phyloP scores from a whole-genome alignment of 768 basidiomycete genomes.

The Lactifluus volemus region DNA sequence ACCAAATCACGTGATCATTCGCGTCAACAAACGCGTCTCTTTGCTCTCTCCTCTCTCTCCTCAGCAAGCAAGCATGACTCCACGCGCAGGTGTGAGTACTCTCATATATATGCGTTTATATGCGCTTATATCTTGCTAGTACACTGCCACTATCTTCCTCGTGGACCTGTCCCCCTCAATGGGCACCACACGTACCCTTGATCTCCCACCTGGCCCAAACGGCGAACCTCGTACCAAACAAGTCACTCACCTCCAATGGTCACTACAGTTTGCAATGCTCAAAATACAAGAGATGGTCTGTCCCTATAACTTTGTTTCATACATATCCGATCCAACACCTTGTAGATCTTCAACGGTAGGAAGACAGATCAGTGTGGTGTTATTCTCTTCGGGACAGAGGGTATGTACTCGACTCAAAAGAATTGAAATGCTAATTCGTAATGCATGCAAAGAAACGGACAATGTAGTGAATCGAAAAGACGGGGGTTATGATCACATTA shows the following conservation, averaged over 20 bases:
- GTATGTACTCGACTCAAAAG: slow-evolving; percentile 30
- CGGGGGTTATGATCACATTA: slow-evolving; percentile 67
- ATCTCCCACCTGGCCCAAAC: slow-evolving; percentile 43
- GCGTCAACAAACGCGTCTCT: neutral
- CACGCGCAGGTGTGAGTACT: slow-evolving; percentile 65
- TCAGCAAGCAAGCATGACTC: slow-evolving; percentile 43
- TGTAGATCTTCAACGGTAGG: slow-evolving; percentile 79
- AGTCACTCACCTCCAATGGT: slow-evolving; percentile 74
- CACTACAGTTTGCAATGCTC: slow-evolving; percentile 78
- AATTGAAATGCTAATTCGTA: neutral
- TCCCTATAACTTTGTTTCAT: neutral
- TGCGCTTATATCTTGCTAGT: slow-evolving; percentile 34
- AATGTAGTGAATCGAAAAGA: slow-evolving; percentile 53
- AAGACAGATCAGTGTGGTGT: slow-evolving; percentile 96
- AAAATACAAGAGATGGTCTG: slow-evolving; percentile 86
- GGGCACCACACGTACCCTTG: slow-evolving; percentile 52
- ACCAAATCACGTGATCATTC: slow-evolving; percentile 1
- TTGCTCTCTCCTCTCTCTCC: neutral
- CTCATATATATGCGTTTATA: slow-evolving; percentile 17
- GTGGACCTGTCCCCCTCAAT: slow-evolving; percentile 85
- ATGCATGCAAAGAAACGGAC: slow-evolving; percentile 41
- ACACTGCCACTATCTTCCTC: slow-evolving; percentile 82
- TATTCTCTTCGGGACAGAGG: slow-evolving; percentile 76
- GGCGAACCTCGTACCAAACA: slow-evolving; percentile 44
- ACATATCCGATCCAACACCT: neutral